Conservation (phyloP, 140 eudicot species). For the Stevia rebaudiana region DNA sequence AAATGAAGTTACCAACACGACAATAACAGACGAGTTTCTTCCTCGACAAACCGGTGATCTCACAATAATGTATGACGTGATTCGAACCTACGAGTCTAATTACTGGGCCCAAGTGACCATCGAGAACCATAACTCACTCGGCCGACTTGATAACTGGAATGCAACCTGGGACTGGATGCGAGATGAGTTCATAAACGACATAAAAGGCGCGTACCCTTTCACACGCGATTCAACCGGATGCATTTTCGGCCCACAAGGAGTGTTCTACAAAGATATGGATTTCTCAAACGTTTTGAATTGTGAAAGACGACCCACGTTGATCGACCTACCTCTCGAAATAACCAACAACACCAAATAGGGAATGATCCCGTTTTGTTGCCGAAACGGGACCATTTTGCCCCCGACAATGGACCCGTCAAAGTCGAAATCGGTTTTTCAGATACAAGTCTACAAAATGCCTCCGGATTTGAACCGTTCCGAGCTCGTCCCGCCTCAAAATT, state of each 20-base stretch:
- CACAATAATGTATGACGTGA: conserved; percentile 75
- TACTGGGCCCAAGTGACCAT: conserved; percentile 92
- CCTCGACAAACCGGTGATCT: conserved; percentile 88
- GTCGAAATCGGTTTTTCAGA: conserved; percentile 65
- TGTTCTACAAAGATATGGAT: conserved; percentile 38
- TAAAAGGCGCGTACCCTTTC: conserved; percentile 71
- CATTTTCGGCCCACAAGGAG: conserved; percentile 65
- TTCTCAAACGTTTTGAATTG: conserved; percentile 76
- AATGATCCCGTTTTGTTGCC: conserved; percentile 73
- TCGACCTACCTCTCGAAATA: conserved; percentile 66
- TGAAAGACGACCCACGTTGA: conserved; percentile 66
- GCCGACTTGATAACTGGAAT: conserved; percentile 93
- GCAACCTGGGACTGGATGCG: conserved; percentile 94
- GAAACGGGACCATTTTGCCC: conserved; percentile 93
- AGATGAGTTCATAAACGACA: conserved; percentile 70
- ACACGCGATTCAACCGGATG: conserved; percentile 65
- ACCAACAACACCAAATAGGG: conserved; percentile 71
- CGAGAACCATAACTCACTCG: conserved; percentile 70
- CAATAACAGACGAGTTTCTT: conserved; percentile 44
- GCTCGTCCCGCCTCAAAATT: conserved; percentile 82
- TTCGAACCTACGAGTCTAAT: conserved; percentile 47
- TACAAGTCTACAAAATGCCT: conserved; percentile 78
- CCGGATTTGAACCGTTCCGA: conserved; percentile 76
- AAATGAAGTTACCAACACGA: conserved; percentile 33
- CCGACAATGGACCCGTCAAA: conserved; percentile 80